Evolutionary conservation across 208 protist genomes (phyloP).

Genomic region (Trypanosoma mega): DNA sequence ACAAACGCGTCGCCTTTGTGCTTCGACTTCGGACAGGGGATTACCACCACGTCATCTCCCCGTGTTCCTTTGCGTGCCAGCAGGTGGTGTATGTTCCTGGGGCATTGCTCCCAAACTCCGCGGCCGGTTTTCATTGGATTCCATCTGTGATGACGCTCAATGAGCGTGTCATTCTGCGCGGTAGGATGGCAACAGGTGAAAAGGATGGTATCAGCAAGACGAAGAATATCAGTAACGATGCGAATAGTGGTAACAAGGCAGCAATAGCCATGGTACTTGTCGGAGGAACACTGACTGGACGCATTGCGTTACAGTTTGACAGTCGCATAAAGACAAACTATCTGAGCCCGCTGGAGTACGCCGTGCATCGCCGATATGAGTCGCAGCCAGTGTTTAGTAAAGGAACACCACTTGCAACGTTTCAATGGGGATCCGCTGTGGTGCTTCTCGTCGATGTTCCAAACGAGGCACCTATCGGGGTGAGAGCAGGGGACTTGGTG

Average conservation of each 20-base stretch:
- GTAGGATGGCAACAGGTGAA: slow-evolving; percentile 20
- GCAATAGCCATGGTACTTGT: slow-evolving; percentile 50
- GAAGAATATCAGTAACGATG: not conserved
- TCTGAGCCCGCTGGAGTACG: slow-evolving; percentile 76
- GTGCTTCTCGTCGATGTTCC: slow-evolving; percentile 81
- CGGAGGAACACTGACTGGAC: slow-evolving; percentile 73
- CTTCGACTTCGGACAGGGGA: slow-evolving; percentile 71
- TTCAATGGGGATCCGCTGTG: slow-evolving; percentile 88
- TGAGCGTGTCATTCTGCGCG: slow-evolving; percentile 75
- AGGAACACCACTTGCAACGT: slow-evolving; percentile 53
- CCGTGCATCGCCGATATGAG: slow-evolving; percentile 50
- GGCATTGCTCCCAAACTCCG: slow-evolving; percentile 59
- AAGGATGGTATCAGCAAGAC: not conserved
- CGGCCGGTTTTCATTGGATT: slow-evolving; percentile 77
- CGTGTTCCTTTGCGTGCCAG: slow-evolving; percentile 41
- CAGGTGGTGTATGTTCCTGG: slow-evolving; percentile 81
- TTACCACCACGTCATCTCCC: slow-evolving; percentile 82
- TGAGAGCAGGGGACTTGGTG: slow-evolving; percentile 45
- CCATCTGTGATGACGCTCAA: slow-evolving; percentile 69
- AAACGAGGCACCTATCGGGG: slow-evolving; percentile 30
- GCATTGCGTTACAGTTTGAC: slow-evolving; percentile 67
- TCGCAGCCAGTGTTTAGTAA: slow-evolving; percentile 33
- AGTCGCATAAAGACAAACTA: slow-evolving; percentile 77
- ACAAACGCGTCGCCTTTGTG: slow-evolving; percentile 59
- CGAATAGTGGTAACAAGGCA: slow-evolving; percentile 21